A percentile compares a stretch with the other conserved stretches of the same genome.
These are phyloP conservation scores for Rhypophila decipiens DNA, from an alignment of 495 filamentous ascomycete genomes.

Conservation along the genomic window DNA sequence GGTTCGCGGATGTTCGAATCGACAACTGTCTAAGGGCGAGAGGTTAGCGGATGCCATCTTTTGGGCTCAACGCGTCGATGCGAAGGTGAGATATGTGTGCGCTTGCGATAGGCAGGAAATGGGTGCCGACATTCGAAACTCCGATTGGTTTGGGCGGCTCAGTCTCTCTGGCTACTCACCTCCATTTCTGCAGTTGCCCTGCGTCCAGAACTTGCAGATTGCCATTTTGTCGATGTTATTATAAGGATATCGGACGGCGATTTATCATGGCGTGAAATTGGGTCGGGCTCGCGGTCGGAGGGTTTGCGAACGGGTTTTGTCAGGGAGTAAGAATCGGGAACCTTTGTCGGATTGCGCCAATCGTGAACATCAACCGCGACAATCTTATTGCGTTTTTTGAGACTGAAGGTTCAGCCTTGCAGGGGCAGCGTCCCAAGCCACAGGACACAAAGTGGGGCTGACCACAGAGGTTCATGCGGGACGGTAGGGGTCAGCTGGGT, in stretches of 20 bases:
- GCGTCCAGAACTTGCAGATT: conserved; percentile 66
- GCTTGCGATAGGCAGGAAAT: no score
- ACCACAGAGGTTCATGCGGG: no score
- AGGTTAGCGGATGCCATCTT: conserved; percentile 3
- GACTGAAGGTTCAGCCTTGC: neutral
- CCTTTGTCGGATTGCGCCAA: neutral
- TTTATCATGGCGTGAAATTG: neutral
- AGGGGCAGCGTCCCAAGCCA: no score
- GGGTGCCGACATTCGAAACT: no score
- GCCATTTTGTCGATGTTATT: conserved; percentile 34
- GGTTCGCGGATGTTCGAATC: conserved; percentile 39
- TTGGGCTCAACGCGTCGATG: no score
- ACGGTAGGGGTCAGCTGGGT: no score
- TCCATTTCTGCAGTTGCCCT: conserved; percentile 69
- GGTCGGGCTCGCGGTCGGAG: neutral
- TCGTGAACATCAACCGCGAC: neutral
- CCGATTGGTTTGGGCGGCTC: no score
- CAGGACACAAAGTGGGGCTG: no score
- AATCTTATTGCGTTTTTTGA: neutral
- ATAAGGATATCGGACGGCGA: neutral
- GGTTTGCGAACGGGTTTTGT: neutral
- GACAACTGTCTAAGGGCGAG: conserved; percentile 29
- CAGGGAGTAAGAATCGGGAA: no score
- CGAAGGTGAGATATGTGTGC: no score
- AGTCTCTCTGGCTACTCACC: no score